Conservation (phyloP, 2,329 filamentous ascomycete genomes). For the Talaromyces amestolkiae region DNA sequence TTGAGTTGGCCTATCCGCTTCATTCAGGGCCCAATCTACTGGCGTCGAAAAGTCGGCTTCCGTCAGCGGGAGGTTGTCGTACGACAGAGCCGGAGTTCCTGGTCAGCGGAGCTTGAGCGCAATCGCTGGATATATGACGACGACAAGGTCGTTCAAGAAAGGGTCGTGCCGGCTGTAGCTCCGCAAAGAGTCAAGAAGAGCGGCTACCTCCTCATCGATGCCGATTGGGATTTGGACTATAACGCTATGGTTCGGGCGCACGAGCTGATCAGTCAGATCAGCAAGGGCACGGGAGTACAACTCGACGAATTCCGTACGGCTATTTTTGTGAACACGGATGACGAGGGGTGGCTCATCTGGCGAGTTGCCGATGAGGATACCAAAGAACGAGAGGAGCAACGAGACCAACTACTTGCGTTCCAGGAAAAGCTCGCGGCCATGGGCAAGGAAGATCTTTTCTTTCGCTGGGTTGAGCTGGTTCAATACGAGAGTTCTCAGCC, state of each 20-base stretch:
- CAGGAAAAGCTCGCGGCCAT: conserved; percentile 70
- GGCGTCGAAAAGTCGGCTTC: conserved; percentile 75
- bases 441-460: conserved; percentile 87
- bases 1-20: conserved; percentile 74
- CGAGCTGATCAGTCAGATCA: conserved; percentile 57
- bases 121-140: conserved; percentile 50
- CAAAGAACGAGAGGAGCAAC: conserved; percentile 40
- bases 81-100: conserved; percentile 66
- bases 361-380: conserved; percentile 59
- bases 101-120: conserved; percentile 61
- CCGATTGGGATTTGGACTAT: conserved; percentile 86
- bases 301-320: conserved; percentile 69
- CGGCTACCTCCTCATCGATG: conserved; percentile 81
- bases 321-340: conserved; percentile 66
- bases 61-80: conserved; percentile 77
- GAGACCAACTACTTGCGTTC: conserved; percentile 74
- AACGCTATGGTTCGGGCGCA: conserved; percentile 73
- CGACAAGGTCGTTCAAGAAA: conserved; percentile 52
- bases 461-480: conserved; percentile 86
- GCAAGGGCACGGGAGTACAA: conserved; percentile 36
- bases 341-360: conserved; percentile 68
- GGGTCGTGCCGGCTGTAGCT: conserved; percentile 67
- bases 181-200: conserved; percentile 72
- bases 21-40: conserved; percentile 64
- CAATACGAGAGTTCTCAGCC: conserved; percentile 80